Conservation (phyloP, 371 early-diverging fungal genomes). For the Basidiobolus meristosporus region DNA sequence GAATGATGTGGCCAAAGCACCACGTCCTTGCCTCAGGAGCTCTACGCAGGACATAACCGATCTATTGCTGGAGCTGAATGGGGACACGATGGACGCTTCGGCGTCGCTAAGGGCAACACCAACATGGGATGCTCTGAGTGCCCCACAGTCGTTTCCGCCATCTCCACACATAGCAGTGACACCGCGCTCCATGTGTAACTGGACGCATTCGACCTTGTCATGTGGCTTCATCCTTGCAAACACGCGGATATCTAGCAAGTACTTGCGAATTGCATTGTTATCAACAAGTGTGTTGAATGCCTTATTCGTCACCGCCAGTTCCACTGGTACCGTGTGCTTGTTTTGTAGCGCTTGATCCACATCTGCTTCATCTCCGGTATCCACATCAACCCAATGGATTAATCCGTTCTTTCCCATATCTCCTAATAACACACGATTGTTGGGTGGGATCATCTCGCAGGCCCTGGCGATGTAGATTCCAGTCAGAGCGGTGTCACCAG, state of each 20-base stretch:
- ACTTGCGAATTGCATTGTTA: conserved; percentile 19
- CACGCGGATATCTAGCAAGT: conserved; percentile 30
- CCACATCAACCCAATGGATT: conserved; percentile 13
- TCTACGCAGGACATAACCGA: conserved; percentile 47
- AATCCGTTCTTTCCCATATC: conserved; percentile 20
- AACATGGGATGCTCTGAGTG: conserved; percentile 79
- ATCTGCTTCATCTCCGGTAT: conserved; percentile 3
- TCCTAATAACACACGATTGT: conserved; percentile 19
- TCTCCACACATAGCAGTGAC: conserved; percentile 87
- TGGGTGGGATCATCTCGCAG: conserved; percentile 40
- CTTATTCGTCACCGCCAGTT: conserved; percentile 54
- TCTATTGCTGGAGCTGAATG: conserved; percentile 50
- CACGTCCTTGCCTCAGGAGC: conserved; percentile 49
- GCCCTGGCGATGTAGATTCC: conserved; percentile 70
- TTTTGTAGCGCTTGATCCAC: background rate
- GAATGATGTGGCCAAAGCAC: conserved; percentile 54
- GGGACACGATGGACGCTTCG: conserved; percentile 72
- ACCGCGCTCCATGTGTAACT: conserved; percentile 49
- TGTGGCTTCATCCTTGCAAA: conserved; percentile 66
- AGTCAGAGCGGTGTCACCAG: conserved; percentile 84
- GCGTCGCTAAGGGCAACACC: conserved; percentile 82
- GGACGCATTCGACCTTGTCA: conserved; percentile 50
- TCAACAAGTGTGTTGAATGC: conserved; percentile 33
- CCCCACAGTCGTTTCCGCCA: conserved; percentile 93
- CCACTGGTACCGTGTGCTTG: conserved; percentile 5